phyloP scores from a whole-genome alignment of 495 filamentous ascomycete species.

The Neurospora pannonica region DNA sequence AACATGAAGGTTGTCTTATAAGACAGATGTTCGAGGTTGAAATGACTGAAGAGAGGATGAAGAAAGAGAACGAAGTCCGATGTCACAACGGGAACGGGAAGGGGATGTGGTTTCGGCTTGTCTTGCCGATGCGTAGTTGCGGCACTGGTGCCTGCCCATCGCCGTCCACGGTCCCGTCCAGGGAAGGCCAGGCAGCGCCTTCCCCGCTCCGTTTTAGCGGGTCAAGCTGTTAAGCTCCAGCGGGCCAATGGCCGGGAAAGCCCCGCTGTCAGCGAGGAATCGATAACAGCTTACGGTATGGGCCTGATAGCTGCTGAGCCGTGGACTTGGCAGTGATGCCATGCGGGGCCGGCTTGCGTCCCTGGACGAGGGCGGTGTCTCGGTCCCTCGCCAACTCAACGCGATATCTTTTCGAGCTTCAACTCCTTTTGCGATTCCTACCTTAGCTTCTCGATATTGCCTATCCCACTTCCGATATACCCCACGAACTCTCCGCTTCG shows the following conservation, averaged over 20 bases:
- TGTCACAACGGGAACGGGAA: background rate
- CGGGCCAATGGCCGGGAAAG: background rate
- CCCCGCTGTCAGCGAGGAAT: background rate
- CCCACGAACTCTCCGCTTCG: background rate
- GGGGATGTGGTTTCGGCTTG: background rate
- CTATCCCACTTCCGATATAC: background rate
- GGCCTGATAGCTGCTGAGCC: background rate
- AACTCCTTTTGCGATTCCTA: background rate
- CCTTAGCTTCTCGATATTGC: background rate
- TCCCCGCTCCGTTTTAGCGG: background rate
- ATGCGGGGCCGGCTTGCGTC: background rate
- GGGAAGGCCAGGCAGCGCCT: background rate
- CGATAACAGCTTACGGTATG: background rate
- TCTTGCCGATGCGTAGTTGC: background rate
- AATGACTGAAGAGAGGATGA: background rate
- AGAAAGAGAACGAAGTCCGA: background rate
- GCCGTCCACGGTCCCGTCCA: background rate
- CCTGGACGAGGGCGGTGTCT: background rate
- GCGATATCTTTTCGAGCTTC: background rate
- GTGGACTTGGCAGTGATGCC: background rate
- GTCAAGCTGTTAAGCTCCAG: background rate
- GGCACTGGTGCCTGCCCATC: background rate
- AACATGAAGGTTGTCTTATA: conserved; percentile 46
- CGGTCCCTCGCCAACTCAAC: conserved; percentile 2
- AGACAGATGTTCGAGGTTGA: background rate